Conservation (phyloP, 2,329 filamentous ascomycete species). For the Fusarium sp. region DNA sequence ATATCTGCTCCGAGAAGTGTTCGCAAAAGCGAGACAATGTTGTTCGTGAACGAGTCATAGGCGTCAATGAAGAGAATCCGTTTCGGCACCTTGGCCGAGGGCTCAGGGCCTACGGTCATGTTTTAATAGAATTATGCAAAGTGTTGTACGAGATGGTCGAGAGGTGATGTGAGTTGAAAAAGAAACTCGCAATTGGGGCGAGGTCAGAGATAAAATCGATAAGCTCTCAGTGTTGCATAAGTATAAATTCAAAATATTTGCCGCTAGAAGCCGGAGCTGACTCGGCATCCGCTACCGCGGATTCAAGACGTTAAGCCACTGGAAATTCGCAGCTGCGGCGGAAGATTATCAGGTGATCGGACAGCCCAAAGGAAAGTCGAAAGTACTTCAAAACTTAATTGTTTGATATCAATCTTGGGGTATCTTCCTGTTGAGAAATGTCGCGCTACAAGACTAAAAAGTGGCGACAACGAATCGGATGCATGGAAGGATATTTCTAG, state of each 20-base stretch:
- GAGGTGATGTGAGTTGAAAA: background rate
- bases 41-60: constrained; percentile 97
- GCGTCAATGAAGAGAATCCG: constrained; percentile 91
- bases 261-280: constrained; percentile 46
- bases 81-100: constrained; percentile 32
- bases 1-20: constrained; percentile 76
- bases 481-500: constrained; percentile 11
- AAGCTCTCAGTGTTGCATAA: constrained; percentile 21
- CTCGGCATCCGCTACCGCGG: constrained; percentile 25
- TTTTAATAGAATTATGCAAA: background rate
- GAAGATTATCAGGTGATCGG: constrained; percentile 32
- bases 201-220: constrained; percentile 1
- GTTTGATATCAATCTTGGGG: background rate
- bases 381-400: constrained; percentile 2
- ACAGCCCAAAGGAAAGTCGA: background rate
- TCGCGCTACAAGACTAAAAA: constrained; percentile 31
- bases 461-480: constrained; percentile 22
- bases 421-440: background rate
- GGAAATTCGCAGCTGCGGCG: constrained; percentile 1
- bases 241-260: constrained; percentile 38
- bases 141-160: background rate
- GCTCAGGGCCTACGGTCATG: constrained; percentile 41
- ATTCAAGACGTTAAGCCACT: constrained; percentile 16
- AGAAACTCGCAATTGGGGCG: background rate
- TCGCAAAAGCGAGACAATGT: constrained; percentile 86